Base-by-base conservation (phyloP, 176 grass and related monocot species). In the Aegilops tauschii region DNA sequence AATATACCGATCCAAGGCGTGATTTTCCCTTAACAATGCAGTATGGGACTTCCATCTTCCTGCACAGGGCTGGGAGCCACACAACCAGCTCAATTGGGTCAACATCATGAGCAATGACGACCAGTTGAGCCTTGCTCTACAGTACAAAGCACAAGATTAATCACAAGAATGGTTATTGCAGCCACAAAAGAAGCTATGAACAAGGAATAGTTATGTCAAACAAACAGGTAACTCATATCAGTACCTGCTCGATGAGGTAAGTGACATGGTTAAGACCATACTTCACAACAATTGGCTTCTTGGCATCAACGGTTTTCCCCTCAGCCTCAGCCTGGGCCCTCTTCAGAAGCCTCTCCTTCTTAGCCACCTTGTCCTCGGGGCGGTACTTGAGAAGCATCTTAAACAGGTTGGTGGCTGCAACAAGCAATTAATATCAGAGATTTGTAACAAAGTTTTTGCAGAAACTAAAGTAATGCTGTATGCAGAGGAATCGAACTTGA, bases 251-350 rank as follows among this genome's bases (percentile, higher is more conserved):
- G 31, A 94, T 94, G 67, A 94, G 92, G 73, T 92, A 94, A 58
- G 92, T 94, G 5, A 94, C 92, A 85, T 94, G 92, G 85, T 94
- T 94, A 35, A 94, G 92, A 12, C 90, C 92, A 92, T 94, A 94
- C 78, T 94, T 94, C 10, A 94, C 92, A 61, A 94, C 92, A 64
- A 94, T 94, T 18, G 92, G 92, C 62, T 94, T 94, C 85, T 94
- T 94, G 1, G 82, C 77, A 52, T 94, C 92, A 71, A 92, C 78
- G 1, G 90, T 89, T 35, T 92, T 94, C 44, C 92, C 90, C 23
- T 94, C 92, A 45, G 52, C 44, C 73, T 90, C 92, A 82, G 92
- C 92, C 87, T 94, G 81, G 70, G 92, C 92, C 59, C 92, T 88
- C 77, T 90, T 94, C 81, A 94, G 13, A 76, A 94, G 92, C 49